Conservation (phyloP, 75 land plant genomes). For the Sequoiadendron giganteum region DNA sequence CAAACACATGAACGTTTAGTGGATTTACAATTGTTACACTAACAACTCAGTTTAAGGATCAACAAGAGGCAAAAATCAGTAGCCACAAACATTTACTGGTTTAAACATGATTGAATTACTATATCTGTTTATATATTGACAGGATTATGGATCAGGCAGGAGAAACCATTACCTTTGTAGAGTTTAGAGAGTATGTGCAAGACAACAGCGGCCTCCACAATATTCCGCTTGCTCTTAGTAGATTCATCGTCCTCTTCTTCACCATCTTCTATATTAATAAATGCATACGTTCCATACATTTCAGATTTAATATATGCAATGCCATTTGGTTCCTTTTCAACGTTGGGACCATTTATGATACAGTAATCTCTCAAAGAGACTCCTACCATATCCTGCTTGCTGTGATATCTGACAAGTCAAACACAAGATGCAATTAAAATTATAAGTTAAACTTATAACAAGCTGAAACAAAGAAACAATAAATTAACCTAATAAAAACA, state of each 20-base stretch:
- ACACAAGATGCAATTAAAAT: neutral
- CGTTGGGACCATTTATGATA: constrained; percentile 57
- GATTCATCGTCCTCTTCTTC: constrained; percentile 43
- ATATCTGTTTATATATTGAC: constrained; percentile 38
- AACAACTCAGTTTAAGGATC: too few relatives aligned
- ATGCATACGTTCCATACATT: constrained; percentile 66
- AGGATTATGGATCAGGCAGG: neutral
- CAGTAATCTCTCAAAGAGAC: constrained; percentile 74
- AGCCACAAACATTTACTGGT: neutral
- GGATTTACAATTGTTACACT: too few relatives aligned
- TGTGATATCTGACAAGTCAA: constrained; percentile 41
- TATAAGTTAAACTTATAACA: constrained; percentile 3
- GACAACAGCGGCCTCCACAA: constrained; percentile 64
- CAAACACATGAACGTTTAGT: too few relatives aligned
- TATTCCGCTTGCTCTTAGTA: constrained; percentile 56
- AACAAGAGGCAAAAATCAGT: neutral
- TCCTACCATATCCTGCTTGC: constrained; percentile 69
- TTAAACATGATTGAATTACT: neutral
- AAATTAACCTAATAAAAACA: constrained; percentile 16
- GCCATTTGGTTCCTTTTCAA: constrained; percentile 13
- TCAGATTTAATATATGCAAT: neutral
- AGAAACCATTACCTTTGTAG: constrained; percentile 23
- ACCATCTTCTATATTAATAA: constrained; percentile 58
- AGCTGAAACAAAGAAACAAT: constrained; percentile 21
- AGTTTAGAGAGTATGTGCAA: constrained; percentile 34